phyloP scores from a whole-genome alignment of 768 basidiomycete species.

The Cystofilobasidium bisporidii region DNA sequence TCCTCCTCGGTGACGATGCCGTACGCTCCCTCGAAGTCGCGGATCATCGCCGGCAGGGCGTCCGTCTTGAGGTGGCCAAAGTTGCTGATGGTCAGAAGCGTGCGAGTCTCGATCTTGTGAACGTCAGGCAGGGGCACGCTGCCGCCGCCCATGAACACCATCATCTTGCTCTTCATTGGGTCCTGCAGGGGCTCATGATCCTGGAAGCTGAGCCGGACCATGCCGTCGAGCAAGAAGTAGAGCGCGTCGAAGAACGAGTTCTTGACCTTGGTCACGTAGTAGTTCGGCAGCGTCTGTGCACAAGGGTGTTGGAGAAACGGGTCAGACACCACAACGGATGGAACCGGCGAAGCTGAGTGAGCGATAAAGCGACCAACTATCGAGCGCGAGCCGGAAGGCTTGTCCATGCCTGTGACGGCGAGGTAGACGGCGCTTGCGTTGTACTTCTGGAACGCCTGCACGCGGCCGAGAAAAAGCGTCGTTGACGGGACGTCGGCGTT shows the following conservation, averaged over 20 bases:
- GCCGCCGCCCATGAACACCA: conserved; percentile 12
- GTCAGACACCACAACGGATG: too few relatives aligned
- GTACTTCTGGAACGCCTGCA: conserved; percentile 44
- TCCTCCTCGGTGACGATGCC: conserved; percentile 63
- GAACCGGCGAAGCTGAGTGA: background rate
- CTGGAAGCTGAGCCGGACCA: conserved; percentile 64
- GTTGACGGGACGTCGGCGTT: conserved; percentile 53
- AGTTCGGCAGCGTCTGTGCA: conserved; percentile 45
- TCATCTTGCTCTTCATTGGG: conserved; percentile 29
- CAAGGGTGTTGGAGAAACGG: background rate
- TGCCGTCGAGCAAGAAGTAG: conserved; percentile 76
- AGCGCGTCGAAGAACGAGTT: conserved; percentile 76
- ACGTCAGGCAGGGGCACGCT: conserved; percentile 18
- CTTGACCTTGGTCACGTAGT: conserved; percentile 63
- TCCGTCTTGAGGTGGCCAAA: conserved; percentile 62
- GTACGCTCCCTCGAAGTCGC: conserved; percentile 67
- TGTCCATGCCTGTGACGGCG: conserved; percentile 60
- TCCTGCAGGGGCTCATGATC: conserved; percentile 30
- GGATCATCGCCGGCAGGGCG: conserved; percentile 68
- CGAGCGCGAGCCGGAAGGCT: conserved; percentile 28
- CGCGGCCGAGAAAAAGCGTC: conserved; percentile 29
- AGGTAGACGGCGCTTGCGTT: conserved; percentile 66
- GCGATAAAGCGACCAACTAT: background rate
- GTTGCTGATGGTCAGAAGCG: conserved; percentile 82
- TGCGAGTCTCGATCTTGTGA: conserved; percentile 51